phyloP scores from a whole-genome alignment of 2,329 filamentous ascomycete genomes.

The Fusarium hostae region DNA sequence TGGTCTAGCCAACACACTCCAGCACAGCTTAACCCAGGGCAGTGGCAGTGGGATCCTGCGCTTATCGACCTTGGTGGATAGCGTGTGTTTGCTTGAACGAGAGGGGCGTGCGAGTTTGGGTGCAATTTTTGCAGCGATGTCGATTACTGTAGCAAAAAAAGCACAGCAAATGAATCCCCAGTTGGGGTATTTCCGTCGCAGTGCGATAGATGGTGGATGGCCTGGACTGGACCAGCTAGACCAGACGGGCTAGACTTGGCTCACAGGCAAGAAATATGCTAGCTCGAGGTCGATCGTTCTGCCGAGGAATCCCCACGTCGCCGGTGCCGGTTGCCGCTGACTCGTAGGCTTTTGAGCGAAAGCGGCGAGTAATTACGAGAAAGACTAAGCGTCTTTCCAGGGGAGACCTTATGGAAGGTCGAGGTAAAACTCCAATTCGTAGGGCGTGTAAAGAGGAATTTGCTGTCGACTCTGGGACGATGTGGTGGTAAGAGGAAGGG shows the following conservation, averaged over 20 bases:
- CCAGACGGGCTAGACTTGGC: constrained; percentile 29
- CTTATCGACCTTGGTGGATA: constrained; percentile 48
- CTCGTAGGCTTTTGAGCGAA: constrained; percentile 44
- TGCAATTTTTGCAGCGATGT: constrained; percentile 12
- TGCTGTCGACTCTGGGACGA: background rate
- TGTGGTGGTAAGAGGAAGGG: background rate
- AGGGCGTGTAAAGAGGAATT: constrained; percentile 28
- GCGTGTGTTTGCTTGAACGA: constrained; percentile 32
- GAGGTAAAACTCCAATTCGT: background rate
- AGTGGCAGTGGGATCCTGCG: constrained; percentile 45
- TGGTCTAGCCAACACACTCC: constrained; percentile 16
- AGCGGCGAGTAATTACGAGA: constrained; percentile 45
- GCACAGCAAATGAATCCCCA: constrained; percentile 29
- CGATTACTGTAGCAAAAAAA: constrained; percentile 3
- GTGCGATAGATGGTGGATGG: constrained; percentile 39
- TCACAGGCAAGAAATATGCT: constrained; percentile 40
- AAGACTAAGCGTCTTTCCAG: constrained; percentile 25
- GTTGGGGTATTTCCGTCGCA: constrained; percentile 51
- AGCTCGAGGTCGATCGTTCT: constrained; percentile 44
- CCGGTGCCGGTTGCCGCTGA: constrained; percentile 49
- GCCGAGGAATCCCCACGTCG: constrained; percentile 46
- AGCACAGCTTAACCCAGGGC: constrained; percentile 35
- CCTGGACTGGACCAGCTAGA: constrained; percentile 16
- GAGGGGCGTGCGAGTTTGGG: constrained; percentile 42
- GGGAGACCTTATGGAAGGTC: constrained; percentile 9